Percentiles rank a stretch among this genome's conserved stretches.
These are phyloP conservation scores for Botrytis fragariae DNA, from an alignment of 2,329 filamentous ascomycete genomes.

Conservation along the genomic window DNA sequence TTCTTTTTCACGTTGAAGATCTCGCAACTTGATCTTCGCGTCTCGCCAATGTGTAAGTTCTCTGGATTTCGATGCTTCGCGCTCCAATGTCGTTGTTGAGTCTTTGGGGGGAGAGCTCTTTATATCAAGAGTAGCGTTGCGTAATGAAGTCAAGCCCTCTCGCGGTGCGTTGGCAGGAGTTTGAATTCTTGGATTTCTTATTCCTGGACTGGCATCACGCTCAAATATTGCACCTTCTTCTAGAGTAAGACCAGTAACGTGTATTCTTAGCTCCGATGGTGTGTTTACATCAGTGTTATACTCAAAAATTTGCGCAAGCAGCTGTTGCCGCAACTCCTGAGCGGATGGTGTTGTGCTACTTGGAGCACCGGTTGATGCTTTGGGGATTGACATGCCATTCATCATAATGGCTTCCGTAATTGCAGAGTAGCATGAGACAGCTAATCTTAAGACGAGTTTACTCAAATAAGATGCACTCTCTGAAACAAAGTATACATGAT, in stretches of 20 bases:
- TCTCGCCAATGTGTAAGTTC: not conserved
- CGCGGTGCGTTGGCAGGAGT: not conserved
- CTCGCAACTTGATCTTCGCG: not conserved
- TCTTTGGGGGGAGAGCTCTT: not conserved
- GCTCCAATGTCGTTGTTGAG: not conserved
- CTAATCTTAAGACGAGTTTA: not conserved
- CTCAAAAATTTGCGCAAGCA: slow-evolving; percentile 1
- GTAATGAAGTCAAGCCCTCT: not conserved
- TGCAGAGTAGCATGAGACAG: not conserved
- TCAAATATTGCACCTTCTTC: slow-evolving; percentile 5
- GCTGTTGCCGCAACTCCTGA: not conserved
- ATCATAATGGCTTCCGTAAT: not conserved
- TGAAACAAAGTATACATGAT: not conserved
- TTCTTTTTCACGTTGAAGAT: slow-evolving; percentile 11
- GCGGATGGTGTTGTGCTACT: not conserved
- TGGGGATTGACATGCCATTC: not conserved
- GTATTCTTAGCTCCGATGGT: not conserved
- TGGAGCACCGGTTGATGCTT: not conserved
- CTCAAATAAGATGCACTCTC: not conserved
- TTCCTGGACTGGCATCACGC: not conserved
- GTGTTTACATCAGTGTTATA: slow-evolving; percentile 3
- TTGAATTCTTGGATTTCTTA: not conserved
- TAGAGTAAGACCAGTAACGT: slow-evolving; percentile 10
- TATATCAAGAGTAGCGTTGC: not conserved
- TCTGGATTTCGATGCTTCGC: not conserved